Percentiles rank a stretch among this genome's conserved stretches.
phyloP scores from a whole-genome alignment of 495 filamentous ascomycete species.

The Cercophora samala region DNA sequence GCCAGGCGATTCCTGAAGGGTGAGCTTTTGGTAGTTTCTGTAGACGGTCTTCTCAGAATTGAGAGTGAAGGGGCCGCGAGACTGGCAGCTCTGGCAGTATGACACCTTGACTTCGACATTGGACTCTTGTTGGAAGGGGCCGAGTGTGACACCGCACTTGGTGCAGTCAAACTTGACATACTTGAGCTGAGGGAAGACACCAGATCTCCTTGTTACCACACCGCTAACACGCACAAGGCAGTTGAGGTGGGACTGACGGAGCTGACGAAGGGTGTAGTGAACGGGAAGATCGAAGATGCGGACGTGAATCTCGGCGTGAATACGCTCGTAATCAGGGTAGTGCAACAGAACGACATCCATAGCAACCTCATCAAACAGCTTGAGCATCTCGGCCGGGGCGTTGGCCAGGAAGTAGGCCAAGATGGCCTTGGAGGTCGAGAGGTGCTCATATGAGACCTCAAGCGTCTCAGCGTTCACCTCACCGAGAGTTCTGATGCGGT shows the following conservation, averaged over 20 bases:
- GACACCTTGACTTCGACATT: slow-evolving; percentile 93
- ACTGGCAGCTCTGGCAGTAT: slow-evolving; percentile 97
- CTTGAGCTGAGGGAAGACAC: slow-evolving; percentile 97
- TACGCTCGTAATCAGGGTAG: slow-evolving; percentile 96
- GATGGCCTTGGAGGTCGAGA: slow-evolving; percentile 85
- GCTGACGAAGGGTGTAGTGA: slow-evolving; percentile 92
- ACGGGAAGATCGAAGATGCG: slow-evolving; percentile 93
- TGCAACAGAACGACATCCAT: slow-evolving; percentile 93
- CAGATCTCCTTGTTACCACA: slow-evolving; percentile 93
- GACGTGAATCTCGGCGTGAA: slow-evolving; percentile 97
- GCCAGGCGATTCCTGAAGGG: slow-evolving; percentile 94
- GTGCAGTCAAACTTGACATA: slow-evolving; percentile 96
- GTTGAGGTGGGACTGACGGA: slow-evolving; percentile 95
- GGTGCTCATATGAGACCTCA: slow-evolving; percentile 92
- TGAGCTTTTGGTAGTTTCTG: slow-evolving; percentile 97
- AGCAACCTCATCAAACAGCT: slow-evolving; percentile 94
- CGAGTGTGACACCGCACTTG: slow-evolving; percentile 88
- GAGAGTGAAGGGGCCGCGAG: slow-evolving; percentile 88
- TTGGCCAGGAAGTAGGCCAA: slow-evolving; percentile 98
- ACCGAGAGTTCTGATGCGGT: slow-evolving; percentile 86
- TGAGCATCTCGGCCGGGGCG: slow-evolving; percentile 86
- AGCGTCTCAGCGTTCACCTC: slow-evolving; percentile 94
- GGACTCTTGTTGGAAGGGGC: slow-evolving; percentile 96
- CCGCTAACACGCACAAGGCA: slow-evolving; percentile 92
- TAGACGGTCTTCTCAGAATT: slow-evolving; percentile 99